Base-by-base conservation (phyloP, 441 rosid genomes). In the Syzygium malaccense region DNA sequence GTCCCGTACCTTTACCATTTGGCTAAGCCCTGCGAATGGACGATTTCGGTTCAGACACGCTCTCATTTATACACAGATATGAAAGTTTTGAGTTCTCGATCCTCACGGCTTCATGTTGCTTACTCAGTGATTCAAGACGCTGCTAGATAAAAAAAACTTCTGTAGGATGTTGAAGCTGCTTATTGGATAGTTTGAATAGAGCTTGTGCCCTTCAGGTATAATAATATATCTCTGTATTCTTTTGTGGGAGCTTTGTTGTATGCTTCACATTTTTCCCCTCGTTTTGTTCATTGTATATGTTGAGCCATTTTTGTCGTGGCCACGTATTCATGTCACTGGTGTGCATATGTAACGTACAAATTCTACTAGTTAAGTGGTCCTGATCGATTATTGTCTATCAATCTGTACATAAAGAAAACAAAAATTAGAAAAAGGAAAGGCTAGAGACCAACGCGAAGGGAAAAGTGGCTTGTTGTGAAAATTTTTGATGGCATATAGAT, bases 1-100 rank as follows among this genome's bases (percentile, higher is more conserved):
- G 12, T 30, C 87, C 91, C 23, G 97, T 92, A 37, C 92, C 98
- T 86, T 93, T 99, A 17, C 99, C 98, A 19, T 97, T 98, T 18
- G 98, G 99, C 93, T 97, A 92, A 94, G 41, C 4, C 41, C 41
- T 37, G 41, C 41, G 41, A 37, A 37, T 37, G 41, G 41, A 37
- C 41, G 41, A 37, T 37, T 37, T 37, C 41, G 41, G 41, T 37
- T 37, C 41, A 37, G 25, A 71, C 49, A 20, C 11, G 49, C 49
- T 71, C 8, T 19, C 37, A 20, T 20, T 20, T 71, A 33, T 37
- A 71, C 49, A 33, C 1, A 37, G 15, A 33, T 11, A 41, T 9
- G 80, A 37, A 20, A 71, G 80, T 37, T 33, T 19, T 37, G 80
- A 71, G 80, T 37, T 71, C 80, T 37, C 15, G 15, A 20, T 71